Evolutionary conservation across 306 rosid species (phyloP).

Genomic region (Betula pendula): DNA sequence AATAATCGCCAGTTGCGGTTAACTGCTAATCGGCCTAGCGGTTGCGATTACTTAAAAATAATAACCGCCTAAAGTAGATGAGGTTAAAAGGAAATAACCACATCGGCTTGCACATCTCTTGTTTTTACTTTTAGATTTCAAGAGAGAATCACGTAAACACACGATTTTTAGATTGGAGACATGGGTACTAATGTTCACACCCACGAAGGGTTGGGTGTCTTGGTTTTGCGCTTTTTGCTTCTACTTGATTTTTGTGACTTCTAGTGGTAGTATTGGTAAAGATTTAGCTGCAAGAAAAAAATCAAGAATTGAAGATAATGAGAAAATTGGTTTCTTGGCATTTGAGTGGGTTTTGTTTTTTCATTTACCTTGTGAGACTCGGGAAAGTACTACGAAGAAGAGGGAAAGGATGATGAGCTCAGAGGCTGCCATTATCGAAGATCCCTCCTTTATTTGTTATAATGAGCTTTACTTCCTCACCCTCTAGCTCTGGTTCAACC

Average conservation of each 20-base stretch:
- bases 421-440: slow-evolving; percentile 56
- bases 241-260: slow-evolving; percentile 7
- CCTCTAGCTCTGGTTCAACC: slow-evolving; percentile 51
- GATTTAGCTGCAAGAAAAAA: slow-evolving; percentile 35
- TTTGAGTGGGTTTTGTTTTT: neutral
- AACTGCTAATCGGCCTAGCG: too few relatives aligned
- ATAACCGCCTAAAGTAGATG: too few relatives aligned
- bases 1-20: too few relatives aligned
- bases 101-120: too few relatives aligned
- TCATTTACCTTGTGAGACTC: slow-evolving; percentile 39
- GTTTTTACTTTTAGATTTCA: too few relatives aligned
- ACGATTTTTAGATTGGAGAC: slow-evolving; percentile 41
- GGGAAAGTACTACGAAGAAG: slow-evolving; percentile 14
- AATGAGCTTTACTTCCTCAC: slow-evolving; percentile 52
- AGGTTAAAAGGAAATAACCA: too few relatives aligned
- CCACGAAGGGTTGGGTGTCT: slow-evolving; percentile 65
- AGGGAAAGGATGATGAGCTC: slow-evolving; percentile 24
- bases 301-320: neutral
- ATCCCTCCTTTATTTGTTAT: too few relatives aligned
- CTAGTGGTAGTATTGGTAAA: neutral
- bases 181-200: slow-evolving; percentile 78
- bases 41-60: too few relatives aligned
- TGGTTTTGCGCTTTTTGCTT: slow-evolving; percentile 20
- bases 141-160: too few relatives aligned
- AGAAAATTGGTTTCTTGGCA: neutral